Evolutionary conservation across 495 filamentous ascomycete species (phyloP).

Genomic region (Aspergillus cavernicola): DNA sequence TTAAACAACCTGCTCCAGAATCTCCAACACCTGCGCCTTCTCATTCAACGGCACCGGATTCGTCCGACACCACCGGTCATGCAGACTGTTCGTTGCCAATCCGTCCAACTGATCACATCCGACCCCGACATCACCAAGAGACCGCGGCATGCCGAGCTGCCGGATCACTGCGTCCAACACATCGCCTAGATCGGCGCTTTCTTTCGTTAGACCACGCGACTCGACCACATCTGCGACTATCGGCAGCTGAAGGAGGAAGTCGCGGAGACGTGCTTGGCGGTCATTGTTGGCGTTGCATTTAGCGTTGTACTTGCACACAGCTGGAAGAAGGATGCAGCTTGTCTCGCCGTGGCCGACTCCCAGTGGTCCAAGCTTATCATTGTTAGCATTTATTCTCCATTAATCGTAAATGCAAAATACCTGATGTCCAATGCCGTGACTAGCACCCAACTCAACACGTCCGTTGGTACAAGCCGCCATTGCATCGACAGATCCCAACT

Average conservation of each 20-base stretch:
- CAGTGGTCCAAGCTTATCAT: slow-evolving; percentile 52
- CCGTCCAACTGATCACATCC: slow-evolving; percentile 48
- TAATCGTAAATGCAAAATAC: slow-evolving; percentile 22
- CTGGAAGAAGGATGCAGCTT: slow-evolving; percentile 60
- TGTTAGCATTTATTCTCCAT: not conserved
- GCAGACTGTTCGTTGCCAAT: slow-evolving; percentile 50
- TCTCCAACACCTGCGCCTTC: slow-evolving; percentile 53
- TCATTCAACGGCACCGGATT: slow-evolving; percentile 49
- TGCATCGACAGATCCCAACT: slow-evolving; percentile 52
- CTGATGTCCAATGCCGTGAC: slow-evolving; percentile 67
- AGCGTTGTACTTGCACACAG: slow-evolving; percentile 59
- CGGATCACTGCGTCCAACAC: slow-evolving; percentile 52
- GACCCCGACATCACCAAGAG: slow-evolving; percentile 52
- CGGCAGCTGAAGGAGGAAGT: slow-evolving; percentile 46
- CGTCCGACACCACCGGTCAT: slow-evolving; percentile 46
- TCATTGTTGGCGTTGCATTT: slow-evolving; percentile 42
- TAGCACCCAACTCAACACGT: slow-evolving; percentile 47
- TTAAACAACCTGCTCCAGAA: slow-evolving; percentile 44
- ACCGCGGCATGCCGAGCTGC: slow-evolving; percentile 53
- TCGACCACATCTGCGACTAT: slow-evolving; percentile 42
- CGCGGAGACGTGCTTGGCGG: slow-evolving; percentile 43
- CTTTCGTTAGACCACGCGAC: slow-evolving; percentile 28
- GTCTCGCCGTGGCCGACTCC: slow-evolving; percentile 66
- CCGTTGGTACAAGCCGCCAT: slow-evolving; percentile 50
- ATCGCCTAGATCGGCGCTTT: slow-evolving; percentile 48